Base-by-base conservation (phyloP, 2,329 filamentous ascomycete species). In the Fonsecaea multimorphosa region DNA sequence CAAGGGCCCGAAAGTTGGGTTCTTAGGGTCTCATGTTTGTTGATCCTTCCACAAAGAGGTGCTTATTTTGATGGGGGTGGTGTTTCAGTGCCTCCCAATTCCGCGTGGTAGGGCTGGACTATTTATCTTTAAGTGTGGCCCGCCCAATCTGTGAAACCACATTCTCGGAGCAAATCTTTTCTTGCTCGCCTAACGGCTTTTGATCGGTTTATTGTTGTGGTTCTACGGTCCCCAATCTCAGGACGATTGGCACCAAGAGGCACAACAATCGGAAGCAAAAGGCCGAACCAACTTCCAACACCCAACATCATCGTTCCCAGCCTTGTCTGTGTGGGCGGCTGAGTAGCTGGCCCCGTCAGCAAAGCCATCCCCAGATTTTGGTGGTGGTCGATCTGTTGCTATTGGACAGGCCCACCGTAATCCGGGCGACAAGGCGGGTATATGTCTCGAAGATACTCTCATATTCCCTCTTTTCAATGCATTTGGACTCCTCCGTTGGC, bases 271-370 rank as follows among this genome's bases (percentile, higher is more conserved):
- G 22, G 44, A 24, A 49, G 44, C 4, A 4, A 44, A 16, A 6
- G 7, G 19, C 44, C 19, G 44, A 49, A 49, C 14, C 19, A 12
- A 44, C n/a, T 7, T 19, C 38, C 38, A 19, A 24, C 44, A 49
- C 9, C 29, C 29, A 31, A 8, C 44, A 49, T 5, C 38, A 49
- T 24, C 44, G 11, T 3, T 29, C n/a, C 32, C 54, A 56, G 54
- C 54, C 54, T 56, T 56, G 54, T n/a, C 32, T 22, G 9, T 4
- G 8, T 57, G 54, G n/a, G 6, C 54, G 1, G 54, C 12, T 36
- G 34, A 44, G 27, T 27, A 44, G 55, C 22, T 38, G 55, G 34
- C 55, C 36, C 34, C 34, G 55, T 58, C 55, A 58, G 55, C 55
- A 44, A 49, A 46, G 56, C 56, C 38, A 58, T 44, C 51, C 55